These are phyloP conservation scores for Nemania sp. DNA, from an alignment of 2,329 filamentous ascomycete species.

Conservation along the genomic window DNA sequence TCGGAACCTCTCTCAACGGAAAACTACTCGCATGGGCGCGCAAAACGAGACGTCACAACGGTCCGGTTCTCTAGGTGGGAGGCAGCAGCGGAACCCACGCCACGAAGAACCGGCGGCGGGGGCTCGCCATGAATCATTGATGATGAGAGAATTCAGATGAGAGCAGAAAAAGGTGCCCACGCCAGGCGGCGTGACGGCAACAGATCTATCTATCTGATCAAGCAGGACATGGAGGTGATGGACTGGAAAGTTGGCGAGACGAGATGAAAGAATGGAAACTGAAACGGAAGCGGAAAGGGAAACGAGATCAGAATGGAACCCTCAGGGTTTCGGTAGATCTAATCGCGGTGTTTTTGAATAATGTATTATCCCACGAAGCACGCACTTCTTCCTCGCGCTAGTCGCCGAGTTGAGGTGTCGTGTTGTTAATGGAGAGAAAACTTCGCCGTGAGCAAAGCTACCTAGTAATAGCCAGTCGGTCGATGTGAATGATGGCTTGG, in stretches of 20 bases:
- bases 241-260: constrained; percentile 7
- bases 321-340: background rate
- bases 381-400: background rate
- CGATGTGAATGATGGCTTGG: too few relatives aligned
- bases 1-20: background rate
- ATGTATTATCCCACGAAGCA: background rate
- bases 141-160: background rate
- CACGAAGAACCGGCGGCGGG: background rate
- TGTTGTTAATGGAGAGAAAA: too few relatives aligned
- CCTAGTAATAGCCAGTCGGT: too few relatives aligned
- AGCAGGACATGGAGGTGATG: background rate
- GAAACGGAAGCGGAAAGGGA: too few relatives aligned
- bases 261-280: background rate
- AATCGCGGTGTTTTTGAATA: background rate
- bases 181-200: background rate
- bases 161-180: background rate
- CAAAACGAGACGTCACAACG: background rate
- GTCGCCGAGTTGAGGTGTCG: too few relatives aligned
- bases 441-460: too few relatives aligned
- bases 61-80: background rate
- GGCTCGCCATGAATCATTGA: background rate
- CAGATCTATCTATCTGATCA: background rate
- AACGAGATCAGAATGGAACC: background rate
- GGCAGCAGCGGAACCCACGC: background rate
- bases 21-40: background rate